These are phyloP conservation scores for Salix exigua DNA, from an alignment of 345 rosid genomes.

Conservation along the genomic window DNA sequence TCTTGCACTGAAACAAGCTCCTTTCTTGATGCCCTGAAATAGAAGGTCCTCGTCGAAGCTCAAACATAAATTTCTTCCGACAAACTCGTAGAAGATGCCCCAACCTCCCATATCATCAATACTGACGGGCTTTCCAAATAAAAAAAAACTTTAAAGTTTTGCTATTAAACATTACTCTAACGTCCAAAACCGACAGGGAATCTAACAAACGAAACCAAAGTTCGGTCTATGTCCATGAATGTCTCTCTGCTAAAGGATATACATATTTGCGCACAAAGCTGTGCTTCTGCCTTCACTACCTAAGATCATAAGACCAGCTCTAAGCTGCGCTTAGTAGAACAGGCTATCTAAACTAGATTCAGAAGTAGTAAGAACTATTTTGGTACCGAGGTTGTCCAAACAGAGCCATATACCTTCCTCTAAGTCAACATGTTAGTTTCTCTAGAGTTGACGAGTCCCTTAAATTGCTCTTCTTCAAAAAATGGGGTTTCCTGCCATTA, in stretches of 20 bases:
- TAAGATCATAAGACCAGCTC: background rate
- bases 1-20: background rate
- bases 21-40: background rate
- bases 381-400: background rate
- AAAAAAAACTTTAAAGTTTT: background rate
- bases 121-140: background rate
- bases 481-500: background rate
- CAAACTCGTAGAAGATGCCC: background rate
- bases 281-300: background rate
- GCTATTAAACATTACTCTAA: background rate
- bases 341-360: conserved; percentile 1
- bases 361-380: background rate
- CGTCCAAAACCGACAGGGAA: background rate
- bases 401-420: background rate
- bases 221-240: background rate
- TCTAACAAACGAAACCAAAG: background rate
- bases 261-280: background rate
- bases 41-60: background rate
- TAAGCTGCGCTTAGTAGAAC: background rate
- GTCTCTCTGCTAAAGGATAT: background rate
- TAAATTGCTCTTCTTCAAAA: conserved; percentile 10
- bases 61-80: background rate
- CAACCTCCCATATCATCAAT: background rate
- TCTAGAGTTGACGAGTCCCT: conserved; percentile 13
- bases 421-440: conserved; percentile 26